These are phyloP conservation scores for Paramecium tetraurelia DNA, from an alignment of 73 alveolate genomes.

Conservation along the genomic window DNA sequence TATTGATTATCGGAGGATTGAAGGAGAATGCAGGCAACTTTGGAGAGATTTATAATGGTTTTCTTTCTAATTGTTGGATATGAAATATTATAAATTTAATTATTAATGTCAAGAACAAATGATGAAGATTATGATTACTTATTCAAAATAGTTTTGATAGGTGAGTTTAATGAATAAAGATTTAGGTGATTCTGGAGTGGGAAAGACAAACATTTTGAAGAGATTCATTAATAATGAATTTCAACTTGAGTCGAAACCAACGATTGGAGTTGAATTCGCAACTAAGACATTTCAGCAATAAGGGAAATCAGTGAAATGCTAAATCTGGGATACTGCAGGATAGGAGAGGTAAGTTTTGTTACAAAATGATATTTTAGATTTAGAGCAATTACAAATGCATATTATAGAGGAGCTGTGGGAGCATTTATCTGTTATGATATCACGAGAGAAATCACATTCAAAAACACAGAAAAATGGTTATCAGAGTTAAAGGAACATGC, in stretches of 20 bases:
- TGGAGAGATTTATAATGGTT: neutral
- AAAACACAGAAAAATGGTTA: conserved; percentile 78
- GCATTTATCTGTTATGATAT: conserved; percentile 77
- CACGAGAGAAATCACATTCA: conserved; percentile 64
- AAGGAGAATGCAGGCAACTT: neutral
- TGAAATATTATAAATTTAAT: neutral
- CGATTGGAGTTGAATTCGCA: conserved; percentile 93
- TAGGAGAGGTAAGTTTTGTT: conserved; percentile 63
- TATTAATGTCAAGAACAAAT: conserved; percentile 52
- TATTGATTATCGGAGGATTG: neutral
- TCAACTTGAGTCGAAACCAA: conserved; percentile 72
- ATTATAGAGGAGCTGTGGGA: conserved; percentile 87
- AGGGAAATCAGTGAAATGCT: conserved; percentile 77
- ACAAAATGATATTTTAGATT: neutral
- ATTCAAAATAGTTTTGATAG: conserved; percentile 61
- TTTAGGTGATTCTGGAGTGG: conserved; percentile 88
- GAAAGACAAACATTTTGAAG: conserved; percentile 77
- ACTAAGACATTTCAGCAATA: conserved; percentile 72
- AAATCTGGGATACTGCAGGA: conserved; percentile 91
- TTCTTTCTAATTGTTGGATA: neutral
- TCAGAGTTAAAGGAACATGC: conserved; percentile 75
- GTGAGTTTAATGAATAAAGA: neutral
- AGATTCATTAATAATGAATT: conserved; percentile 79
- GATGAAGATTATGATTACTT: conserved; percentile 63
- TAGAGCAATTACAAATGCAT: conserved; percentile 79